These are phyloP conservation scores for Candida oleophila DNA, from an alignment of 805 yeast species.

Conservation along the genomic window DNA sequence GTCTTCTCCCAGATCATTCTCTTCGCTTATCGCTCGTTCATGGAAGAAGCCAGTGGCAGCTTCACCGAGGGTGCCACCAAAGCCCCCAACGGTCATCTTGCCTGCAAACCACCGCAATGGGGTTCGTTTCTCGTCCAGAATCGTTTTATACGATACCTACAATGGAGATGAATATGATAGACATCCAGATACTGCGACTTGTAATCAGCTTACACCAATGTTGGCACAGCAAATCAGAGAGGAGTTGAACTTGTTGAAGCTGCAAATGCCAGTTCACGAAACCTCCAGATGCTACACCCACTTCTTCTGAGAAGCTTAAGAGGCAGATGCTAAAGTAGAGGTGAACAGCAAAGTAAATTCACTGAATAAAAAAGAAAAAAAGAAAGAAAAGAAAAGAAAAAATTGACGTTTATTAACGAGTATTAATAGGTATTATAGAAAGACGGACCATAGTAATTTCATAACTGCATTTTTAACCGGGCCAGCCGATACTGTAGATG, in stretches of 20 bases:
- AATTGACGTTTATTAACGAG: not conserved
- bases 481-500: no score
- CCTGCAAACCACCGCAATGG: constrained; percentile 10
- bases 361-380: no score
- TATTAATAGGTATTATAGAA: not conserved
- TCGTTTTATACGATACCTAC: constrained; percentile 82
- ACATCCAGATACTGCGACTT: constrained; percentile 88
- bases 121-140: constrained; percentile 75
- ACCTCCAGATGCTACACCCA: constrained; percentile 80
- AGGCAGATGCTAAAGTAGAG: no score
- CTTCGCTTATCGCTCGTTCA: constrained; percentile 16
- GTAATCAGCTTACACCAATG: constrained; percentile 84
- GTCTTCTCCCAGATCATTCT: constrained; percentile 33
- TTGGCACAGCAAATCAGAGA: constrained; percentile 83
- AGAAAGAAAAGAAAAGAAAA: not conserved
- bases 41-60: constrained; percentile 1
- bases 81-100: not conserved
- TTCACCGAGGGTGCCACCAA: not conserved
- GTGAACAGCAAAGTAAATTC: no score
- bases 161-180: constrained; percentile 85
- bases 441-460: not conserved
- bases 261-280: constrained; percentile 81
- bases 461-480: not conserved
- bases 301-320: constrained; percentile 49
- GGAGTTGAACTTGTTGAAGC: constrained; percentile 77